Conservation (phyloP, 768 basidiomycete species). For the Amanita jacksonii region DNA sequence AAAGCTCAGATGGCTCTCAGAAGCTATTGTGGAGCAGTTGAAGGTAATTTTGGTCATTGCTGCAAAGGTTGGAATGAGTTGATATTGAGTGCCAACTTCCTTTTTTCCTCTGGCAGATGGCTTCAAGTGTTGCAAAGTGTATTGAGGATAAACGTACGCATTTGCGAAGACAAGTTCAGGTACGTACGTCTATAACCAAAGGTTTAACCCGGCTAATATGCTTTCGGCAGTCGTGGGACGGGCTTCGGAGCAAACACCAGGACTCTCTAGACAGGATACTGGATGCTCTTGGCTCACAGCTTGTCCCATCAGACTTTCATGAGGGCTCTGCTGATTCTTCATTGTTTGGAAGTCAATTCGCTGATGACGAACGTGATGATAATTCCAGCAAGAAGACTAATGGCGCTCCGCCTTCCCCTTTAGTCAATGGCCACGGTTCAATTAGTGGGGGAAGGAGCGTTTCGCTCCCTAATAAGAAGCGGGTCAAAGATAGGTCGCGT, state of each 20-base stretch:
- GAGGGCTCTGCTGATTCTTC: conserved; percentile 57
- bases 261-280: conserved; percentile 59
- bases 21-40: conserved; percentile 68
- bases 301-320: conserved; percentile 74
- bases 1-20: conserved; percentile 68
- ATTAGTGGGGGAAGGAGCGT: not conserved
- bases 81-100: no score
- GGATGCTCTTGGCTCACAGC: conserved; percentile 61
- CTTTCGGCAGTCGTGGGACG: conserved; percentile 58
- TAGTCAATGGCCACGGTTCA: not conserved
- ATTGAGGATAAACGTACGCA: conserved; percentile 63
- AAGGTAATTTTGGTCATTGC: no score
- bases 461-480: conserved; percentile 13
- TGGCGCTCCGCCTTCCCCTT: not conserved
- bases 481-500: conserved; percentile 35
- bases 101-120: no score
- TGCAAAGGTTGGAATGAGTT: no score
- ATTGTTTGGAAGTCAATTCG: conserved; percentile 71
- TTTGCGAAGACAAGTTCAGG: conserved; percentile 53
- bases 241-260: conserved; percentile 45
- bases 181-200: conserved; percentile 20
- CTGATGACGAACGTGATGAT: not conserved
- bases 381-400: not conserved
- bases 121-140: conserved; percentile 60
- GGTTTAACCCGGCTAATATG: not conserved